Conservation (phyloP, 2,329 filamentous ascomycete genomes). For the Periconia digitata region DNA sequence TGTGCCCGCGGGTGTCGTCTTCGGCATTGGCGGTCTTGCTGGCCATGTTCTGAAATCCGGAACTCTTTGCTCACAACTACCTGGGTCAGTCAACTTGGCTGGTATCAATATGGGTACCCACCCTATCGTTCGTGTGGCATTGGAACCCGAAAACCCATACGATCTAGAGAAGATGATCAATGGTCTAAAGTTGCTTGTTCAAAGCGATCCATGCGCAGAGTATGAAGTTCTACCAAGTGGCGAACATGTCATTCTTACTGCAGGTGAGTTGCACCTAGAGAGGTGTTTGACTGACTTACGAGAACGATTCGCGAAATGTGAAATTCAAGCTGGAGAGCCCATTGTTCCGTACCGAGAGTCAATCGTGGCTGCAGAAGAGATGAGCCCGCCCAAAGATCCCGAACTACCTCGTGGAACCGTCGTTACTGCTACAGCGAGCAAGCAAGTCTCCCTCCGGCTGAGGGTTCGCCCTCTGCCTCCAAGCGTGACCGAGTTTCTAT, state of each 20-base stretch:
- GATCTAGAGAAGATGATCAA: conserved; percentile 95
- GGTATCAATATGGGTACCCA: conserved; percentile 79
- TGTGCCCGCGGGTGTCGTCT: conserved; percentile 91
- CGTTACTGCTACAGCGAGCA: conserved; percentile 75
- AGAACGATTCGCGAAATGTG: conserved; percentile 89
- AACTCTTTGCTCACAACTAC: conserved; percentile 83
- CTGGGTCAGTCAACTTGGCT: conserved; percentile 86
- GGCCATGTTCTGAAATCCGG: conserved; percentile 95
- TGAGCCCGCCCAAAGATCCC: conserved; percentile 84
- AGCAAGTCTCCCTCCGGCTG: conserved; percentile 77
- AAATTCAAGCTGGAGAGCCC: conserved; percentile 89
- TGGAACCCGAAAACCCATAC: conserved; percentile 89
- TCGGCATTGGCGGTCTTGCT: conserved; percentile 90
- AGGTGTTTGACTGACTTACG: conserved; percentile 89
- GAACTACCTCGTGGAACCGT: conserved; percentile 83
- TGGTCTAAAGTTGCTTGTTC: conserved; percentile 82
- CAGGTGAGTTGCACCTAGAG: conserved; percentile 92
- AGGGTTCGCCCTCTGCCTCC: conserved; percentile 76
- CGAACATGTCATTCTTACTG: conserved; percentile 92
- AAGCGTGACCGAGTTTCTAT: conserved; percentile 80
- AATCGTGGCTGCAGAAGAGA: conserved; percentile 83
- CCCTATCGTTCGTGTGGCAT: conserved; percentile 90
- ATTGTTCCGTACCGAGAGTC: conserved; percentile 97
- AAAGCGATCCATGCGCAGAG: conserved; percentile 92
- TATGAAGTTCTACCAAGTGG: conserved; percentile 92